phyloP scores from a whole-genome alignment of 1,284 basidiomycete species.

The Trametes hirsuta region DNA sequence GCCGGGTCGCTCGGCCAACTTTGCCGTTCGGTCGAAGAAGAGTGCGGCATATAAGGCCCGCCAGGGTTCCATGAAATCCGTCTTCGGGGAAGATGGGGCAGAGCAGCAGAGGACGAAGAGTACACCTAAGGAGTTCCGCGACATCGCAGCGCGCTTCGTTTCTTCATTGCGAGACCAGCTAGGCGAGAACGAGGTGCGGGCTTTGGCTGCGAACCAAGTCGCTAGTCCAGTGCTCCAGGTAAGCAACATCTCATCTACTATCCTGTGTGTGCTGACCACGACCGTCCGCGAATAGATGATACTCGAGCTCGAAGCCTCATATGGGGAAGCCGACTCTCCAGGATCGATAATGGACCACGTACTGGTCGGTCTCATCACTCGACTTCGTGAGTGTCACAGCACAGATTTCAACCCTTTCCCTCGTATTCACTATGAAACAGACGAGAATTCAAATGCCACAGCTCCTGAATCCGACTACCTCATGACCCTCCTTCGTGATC shows the following conservation, averaged over 20 bases:
- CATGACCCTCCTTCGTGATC: conserved; percentile 78
- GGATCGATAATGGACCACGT: conserved; percentile 84
- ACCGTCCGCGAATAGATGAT: conserved; percentile 57
- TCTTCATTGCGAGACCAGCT: conserved; percentile 55
- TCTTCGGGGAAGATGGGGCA: conserved; percentile 55
- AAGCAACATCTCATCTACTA: conserved; percentile 21
- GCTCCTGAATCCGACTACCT: conserved; percentile 72
- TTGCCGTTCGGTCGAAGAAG: conserved; percentile 70
- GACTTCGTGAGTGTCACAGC: conserved; percentile 51
- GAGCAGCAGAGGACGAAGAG: conserved; percentile 38
- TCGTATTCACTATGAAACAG: conserved; percentile 29
- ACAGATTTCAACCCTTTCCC: background rate
- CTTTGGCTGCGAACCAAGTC: conserved; percentile 80
- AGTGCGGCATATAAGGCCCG: conserved; percentile 76
- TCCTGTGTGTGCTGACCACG: background rate
- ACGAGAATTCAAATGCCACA: conserved; percentile 36
- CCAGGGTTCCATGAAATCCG: conserved; percentile 75
- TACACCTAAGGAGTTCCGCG: conserved; percentile 56
- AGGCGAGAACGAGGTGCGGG: conserved; percentile 77
- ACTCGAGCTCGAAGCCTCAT: conserved; percentile 77
- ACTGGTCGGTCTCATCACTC: conserved; percentile 78
- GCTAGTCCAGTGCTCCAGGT: conserved; percentile 85
- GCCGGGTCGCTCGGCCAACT: conserved; percentile 35
- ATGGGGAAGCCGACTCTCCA: conserved; percentile 56
- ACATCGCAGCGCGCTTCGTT: conserved; percentile 57